These are phyloP conservation scores for Dendrobium chrysotoxum DNA, from an alignment of 106 monocot genomes.

Conservation along the genomic window DNA sequence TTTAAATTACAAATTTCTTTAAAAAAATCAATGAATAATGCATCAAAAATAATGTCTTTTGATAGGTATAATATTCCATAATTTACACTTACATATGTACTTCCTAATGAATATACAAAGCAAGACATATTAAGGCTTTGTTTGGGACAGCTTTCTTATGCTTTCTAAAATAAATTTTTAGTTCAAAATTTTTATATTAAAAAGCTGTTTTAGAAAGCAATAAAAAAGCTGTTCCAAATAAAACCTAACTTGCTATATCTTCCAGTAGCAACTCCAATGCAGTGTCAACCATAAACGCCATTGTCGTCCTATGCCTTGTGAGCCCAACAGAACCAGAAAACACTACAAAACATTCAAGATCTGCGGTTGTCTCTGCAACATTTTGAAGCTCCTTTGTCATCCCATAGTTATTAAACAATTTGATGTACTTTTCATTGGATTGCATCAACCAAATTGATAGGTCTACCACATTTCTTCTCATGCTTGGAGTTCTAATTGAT, in stretches of 20 bases:
- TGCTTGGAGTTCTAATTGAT: slow-evolving; percentile 43
- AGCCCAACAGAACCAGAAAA: slow-evolving; percentile 66
- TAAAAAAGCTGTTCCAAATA: too few relatives aligned
- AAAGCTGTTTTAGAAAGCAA: too few relatives aligned
- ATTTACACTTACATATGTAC: background rate
- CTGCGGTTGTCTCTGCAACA: slow-evolving; percentile 66
- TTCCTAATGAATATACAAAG: background rate
- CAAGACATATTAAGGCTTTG: background rate
- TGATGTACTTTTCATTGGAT: slow-evolving; percentile 7
- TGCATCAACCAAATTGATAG: slow-evolving; percentile 61
- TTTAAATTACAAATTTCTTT: too few relatives aligned
- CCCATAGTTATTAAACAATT: slow-evolving; percentile 20
- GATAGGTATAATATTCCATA: too few relatives aligned
- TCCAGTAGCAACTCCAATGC: slow-evolving; percentile 32
- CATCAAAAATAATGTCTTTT: too few relatives aligned
- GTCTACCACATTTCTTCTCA: slow-evolving; percentile 64
- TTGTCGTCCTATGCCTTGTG: slow-evolving; percentile 19
- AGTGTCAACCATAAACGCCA: slow-evolving; percentile 34
- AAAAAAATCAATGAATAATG: too few relatives aligned
- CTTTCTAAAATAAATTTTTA: too few relatives aligned
- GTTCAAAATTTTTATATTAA: too few relatives aligned
- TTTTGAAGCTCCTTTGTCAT: slow-evolving; percentile 31
- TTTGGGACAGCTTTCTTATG: too few relatives aligned
- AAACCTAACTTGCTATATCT: background rate
- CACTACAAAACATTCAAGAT: slow-evolving; percentile 63